Base-by-base conservation (phyloP, 257 asterid genomes). In the Thymus mandschuricus region DNA sequence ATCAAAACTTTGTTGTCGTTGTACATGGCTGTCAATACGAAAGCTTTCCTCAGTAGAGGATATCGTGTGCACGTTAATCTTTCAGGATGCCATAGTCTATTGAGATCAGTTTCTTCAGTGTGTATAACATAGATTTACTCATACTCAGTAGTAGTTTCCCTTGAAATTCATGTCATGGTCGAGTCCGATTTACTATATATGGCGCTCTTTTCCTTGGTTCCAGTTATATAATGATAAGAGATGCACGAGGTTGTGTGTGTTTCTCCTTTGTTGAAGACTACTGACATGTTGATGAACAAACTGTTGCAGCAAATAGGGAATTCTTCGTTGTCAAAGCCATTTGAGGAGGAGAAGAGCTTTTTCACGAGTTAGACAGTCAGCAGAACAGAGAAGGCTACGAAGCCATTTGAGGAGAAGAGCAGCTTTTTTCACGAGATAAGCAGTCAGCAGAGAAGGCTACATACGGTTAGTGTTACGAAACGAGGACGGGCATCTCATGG, bases 271-370 rank as follows among this genome's bases (percentile, higher is more conserved):
- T 66, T n/a, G 12, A 60, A 45, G 6, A 64, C 31, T 44, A 51
- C 12, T 75, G 57, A 75, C 50, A 28, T 30, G 31, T 28, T 5
- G 31, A 8, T 61, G 13, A 27, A 30, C 33, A 46, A 21, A 77
- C 67, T 40, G 21, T 70, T 84, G 95, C 92, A 91, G 97, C 59
- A 35, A 58, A 71, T 72, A 6, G 92, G 85, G 66, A 91, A 91
- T 69, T 69, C 81, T 10, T 89, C 96, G 27, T 30, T 82, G 44
- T 87, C 64, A 62, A 75, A 81, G 83, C 84, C 79, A 60, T 72
- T 69, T 10, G 78, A 61, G 60, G 76, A 74, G 69, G 76, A 74
- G 69, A 56, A 48, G 62, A 74, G 88, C 64, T 51, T 64, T 62
- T 78, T 83, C 1, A 74, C 72, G 71, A 82, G 49, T 9, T 78